phyloP scores from a whole-genome alignment of 495 filamentous ascomycete genomes.

The Trichoderma asperelloides region DNA sequence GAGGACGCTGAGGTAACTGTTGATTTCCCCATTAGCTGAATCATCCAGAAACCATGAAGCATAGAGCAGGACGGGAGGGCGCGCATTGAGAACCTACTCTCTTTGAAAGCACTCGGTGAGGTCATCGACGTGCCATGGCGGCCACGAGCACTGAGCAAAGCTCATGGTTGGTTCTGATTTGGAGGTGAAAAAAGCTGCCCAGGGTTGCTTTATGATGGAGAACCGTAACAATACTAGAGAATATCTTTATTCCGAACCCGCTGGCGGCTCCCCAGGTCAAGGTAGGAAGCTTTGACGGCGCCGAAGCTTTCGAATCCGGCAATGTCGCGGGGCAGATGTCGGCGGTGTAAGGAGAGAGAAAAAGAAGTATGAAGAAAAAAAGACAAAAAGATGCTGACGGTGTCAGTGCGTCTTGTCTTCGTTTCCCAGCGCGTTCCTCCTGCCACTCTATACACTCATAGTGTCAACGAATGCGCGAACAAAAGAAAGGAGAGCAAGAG shows the following conservation, averaged over 20 bases:
- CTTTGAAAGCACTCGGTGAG: conserved; percentile 79
- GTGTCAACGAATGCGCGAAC: not conserved
- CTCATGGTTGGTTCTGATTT: conserved; percentile 21
- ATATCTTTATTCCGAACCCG: not conserved
- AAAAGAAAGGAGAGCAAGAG: not conserved
- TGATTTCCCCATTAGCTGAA: conserved; percentile 7
- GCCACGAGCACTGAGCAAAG: conserved; percentile 67
- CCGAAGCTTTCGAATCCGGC: not conserved
- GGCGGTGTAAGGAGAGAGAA: not conserved
- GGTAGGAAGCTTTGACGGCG: not conserved
- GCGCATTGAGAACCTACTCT: conserved; percentile 53
- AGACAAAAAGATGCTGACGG: not conserved
- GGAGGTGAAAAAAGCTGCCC: not conserved
- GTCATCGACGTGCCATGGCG: conserved; percentile 82
- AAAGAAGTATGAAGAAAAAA: not conserved
- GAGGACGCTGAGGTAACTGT: conserved; percentile 74
- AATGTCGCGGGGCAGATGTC: not conserved
- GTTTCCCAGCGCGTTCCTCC: not conserved
- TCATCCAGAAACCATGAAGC: not conserved
- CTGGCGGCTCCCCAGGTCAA: not conserved
- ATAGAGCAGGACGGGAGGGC: not conserved
- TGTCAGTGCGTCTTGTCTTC: not conserved
- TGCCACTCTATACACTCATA: conserved; percentile 6
- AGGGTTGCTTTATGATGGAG: not conserved
- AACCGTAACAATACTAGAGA: not conserved